Conservation (phyloP, 2,329 filamentous ascomycete genomes). For the Ceratocystis harringtonii region DNA sequence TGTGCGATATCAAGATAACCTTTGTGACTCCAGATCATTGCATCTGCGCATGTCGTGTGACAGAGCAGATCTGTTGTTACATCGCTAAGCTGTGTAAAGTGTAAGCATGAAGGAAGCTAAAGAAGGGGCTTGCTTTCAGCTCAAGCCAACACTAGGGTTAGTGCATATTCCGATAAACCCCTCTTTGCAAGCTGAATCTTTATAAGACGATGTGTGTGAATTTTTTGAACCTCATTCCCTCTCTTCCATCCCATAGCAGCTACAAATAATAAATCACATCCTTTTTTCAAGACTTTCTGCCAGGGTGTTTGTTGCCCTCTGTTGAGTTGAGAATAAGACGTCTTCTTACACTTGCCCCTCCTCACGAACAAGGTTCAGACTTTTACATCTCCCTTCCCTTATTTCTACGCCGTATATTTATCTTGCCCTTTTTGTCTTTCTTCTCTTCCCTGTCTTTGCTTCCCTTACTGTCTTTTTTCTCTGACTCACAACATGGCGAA, state of each 20-base stretch:
- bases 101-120: background rate
- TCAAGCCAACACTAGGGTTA: background rate
- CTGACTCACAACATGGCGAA: conserved; percentile 11
- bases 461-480: background rate
- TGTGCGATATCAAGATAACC: background rate
- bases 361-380: too few species aligned
- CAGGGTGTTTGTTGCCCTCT: background rate
- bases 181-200: background rate
- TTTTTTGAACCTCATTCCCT: background rate
- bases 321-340: background rate
- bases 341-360: too few species aligned
- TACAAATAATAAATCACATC: too few species aligned
- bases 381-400: background rate
- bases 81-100: background rate
- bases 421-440: background rate
- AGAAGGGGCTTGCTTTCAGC: background rate
- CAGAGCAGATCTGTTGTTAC: background rate
- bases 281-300: too few species aligned
- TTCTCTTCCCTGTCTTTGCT: background rate
- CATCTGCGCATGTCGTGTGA: background rate
- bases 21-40: background rate
- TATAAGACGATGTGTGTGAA: background rate
- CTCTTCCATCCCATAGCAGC: background rate
- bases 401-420: background rate
- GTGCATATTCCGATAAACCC: background rate